Evolutionary conservation across 768 basidiomycete species (phyloP).

Genomic region (Podaxis pistillaris): DNA sequence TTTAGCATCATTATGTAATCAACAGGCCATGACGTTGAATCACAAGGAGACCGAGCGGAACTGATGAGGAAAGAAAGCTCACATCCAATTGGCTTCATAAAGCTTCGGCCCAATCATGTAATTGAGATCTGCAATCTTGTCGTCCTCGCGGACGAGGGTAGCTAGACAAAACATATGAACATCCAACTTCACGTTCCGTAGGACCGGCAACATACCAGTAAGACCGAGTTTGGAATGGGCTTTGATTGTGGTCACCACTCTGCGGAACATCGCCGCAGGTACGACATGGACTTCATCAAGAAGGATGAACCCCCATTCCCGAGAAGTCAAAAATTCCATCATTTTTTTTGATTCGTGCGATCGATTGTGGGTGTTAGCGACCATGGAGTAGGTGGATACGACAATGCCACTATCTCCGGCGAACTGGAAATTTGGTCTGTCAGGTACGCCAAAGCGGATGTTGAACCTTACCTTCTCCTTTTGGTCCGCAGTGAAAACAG

Average conservation of each 20-base stretch:
- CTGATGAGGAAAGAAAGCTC: slow-evolving; percentile 18
- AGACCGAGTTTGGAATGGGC: slow-evolving; percentile 98
- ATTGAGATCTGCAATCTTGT: slow-evolving; percentile 97
- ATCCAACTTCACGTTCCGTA: slow-evolving; percentile 7
- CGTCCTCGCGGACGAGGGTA: slow-evolving; percentile 97
- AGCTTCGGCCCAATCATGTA: slow-evolving; percentile 99
- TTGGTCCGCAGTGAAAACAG: slow-evolving; percentile 95
- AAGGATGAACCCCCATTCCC: slow-evolving; percentile 98
- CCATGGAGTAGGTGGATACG: slow-evolving; percentile 99
- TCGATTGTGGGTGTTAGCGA: slow-evolving; percentile 96
- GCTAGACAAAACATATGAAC: slow-evolving; percentile 44
- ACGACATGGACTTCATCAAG: slow-evolving; percentile 99
- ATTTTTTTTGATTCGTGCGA: slow-evolving; percentile 99
- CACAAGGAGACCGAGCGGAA: background rate
- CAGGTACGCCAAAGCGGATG: background rate
- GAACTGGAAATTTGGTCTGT: slow-evolving; percentile 54
- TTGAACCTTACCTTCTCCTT: slow-evolving; percentile 79
- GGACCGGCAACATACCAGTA: slow-evolving; percentile 60
- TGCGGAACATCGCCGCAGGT: slow-evolving; percentile 97
- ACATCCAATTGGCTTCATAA: slow-evolving; percentile 99
- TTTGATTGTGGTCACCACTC: slow-evolving; percentile 97
- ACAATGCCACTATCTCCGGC: slow-evolving; percentile 97
- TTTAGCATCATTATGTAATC: slow-evolving; percentile 16
- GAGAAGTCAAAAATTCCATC: slow-evolving; percentile 99
- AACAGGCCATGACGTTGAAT: slow-evolving; percentile 13